phyloP scores from a whole-genome alignment of 176 grass and related monocot species.

The Triticum monococcum region DNA sequence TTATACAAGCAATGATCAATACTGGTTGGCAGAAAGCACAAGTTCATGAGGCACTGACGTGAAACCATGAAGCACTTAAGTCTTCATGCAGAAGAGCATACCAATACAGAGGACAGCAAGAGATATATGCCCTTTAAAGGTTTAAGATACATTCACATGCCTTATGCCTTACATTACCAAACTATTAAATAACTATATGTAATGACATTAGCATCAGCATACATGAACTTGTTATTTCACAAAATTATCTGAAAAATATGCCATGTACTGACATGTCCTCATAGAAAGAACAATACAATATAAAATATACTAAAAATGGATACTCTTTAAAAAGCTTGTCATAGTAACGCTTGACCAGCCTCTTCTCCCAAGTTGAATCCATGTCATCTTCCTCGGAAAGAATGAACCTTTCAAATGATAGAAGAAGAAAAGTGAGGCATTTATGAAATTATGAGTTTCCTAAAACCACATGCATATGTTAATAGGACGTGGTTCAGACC shows the following conservation, averaged over 20 bases:
- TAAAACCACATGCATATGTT: slow-evolving; percentile 17
- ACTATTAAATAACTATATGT: not conserved
- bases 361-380: slow-evolving; percentile 92
- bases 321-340: slow-evolving; percentile 98
- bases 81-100: no score
- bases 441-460: not conserved
- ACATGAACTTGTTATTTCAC: not conserved
- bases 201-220: no score
- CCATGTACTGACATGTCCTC: not conserved
- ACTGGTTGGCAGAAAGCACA: no score
- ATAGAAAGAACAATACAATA: not conserved
- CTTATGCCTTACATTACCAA: not conserved
- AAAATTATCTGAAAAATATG: slow-evolving; percentile 12
- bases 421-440: not conserved
- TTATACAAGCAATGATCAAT: not conserved
- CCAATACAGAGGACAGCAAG: not conserved
- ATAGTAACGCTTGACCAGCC: slow-evolving; percentile 88
- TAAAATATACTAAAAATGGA: slow-evolving; percentile 49
- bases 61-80: no score
- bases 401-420: slow-evolving; percentile 60
- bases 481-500: slow-evolving; percentile 31
- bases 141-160: not conserved
- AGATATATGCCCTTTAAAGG: not conserved
- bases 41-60: no score
- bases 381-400: slow-evolving; percentile 89